phyloP scores from a whole-genome alignment of 805 yeast genomes.

The Teunomyces funiuensis region DNA sequence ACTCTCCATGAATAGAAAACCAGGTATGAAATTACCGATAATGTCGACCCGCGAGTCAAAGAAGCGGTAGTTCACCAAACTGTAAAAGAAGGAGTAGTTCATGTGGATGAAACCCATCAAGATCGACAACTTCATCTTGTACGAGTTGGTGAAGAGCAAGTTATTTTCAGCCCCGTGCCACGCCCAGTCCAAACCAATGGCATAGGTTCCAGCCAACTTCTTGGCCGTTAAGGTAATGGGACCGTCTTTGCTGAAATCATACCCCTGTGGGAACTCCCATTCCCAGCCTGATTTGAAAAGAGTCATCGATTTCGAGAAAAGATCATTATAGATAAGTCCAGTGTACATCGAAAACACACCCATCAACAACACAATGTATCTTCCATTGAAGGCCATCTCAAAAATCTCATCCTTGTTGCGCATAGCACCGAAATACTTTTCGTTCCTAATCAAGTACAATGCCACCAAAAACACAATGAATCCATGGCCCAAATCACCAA shows the following conservation, averaged over 20 bases:
- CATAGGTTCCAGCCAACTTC: slow-evolving; percentile 63
- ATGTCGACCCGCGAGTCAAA: slow-evolving; percentile 77
- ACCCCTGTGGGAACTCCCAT: slow-evolving; percentile 68
- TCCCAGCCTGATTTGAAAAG: slow-evolving; percentile 88
- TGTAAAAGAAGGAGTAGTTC: slow-evolving; percentile 85
- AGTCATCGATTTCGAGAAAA: slow-evolving; percentile 89
- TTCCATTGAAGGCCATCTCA: slow-evolving; percentile 93
- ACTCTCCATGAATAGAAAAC: slow-evolving; percentile 91
- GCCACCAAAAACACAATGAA: slow-evolving; percentile 78
- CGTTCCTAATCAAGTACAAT: slow-evolving; percentile 66
- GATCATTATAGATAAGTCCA: slow-evolving; percentile 89
- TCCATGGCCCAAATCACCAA: slow-evolving; percentile 98
- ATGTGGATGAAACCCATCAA: slow-evolving; percentile 93
- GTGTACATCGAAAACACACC: slow-evolving; percentile 95
- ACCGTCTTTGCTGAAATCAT: slow-evolving; percentile 58
- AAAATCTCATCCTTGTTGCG: slow-evolving; percentile 83
- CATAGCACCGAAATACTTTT: slow-evolving; percentile 62
- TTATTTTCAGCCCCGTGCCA: slow-evolving; percentile 98
- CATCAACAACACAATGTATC: slow-evolving; percentile 89
- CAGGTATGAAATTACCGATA: slow-evolving; percentile 91
- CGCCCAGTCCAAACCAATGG: slow-evolving; percentile 85
- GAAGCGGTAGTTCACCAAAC: slow-evolving; percentile 73
- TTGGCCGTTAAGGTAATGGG: slow-evolving; percentile 55
- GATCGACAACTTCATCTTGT: slow-evolving; percentile 94
- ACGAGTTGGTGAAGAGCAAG: slow-evolving; percentile 87